phyloP scores from a whole-genome alignment of 768 basidiomycete genomes.

The Boletus sp. region DNA sequence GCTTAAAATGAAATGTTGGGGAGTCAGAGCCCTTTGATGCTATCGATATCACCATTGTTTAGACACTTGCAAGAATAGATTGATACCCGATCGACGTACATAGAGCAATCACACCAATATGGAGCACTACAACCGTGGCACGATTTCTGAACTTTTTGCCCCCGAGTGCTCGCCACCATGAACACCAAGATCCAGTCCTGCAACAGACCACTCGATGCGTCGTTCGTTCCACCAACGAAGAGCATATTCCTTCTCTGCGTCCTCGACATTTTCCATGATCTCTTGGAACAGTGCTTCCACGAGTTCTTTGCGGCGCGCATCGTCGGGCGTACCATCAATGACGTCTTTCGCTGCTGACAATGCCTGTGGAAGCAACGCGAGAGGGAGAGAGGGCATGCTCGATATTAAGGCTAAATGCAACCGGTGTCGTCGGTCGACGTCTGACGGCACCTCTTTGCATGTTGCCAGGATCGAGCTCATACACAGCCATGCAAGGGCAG shows the following conservation, averaged over 20 bases:
- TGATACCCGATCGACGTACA: background rate
- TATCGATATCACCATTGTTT: background rate
- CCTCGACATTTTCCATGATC: slow-evolving; percentile 62
- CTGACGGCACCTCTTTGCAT: slow-evolving; percentile 33
- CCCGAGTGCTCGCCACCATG: background rate
- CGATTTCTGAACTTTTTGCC: background rate
- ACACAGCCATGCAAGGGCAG: slow-evolving; percentile 66
- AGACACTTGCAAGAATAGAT: background rate
- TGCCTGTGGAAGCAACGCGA: slow-evolving; percentile 51
- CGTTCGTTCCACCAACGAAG: slow-evolving; percentile 75
- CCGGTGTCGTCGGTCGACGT: slow-evolving; percentile 42
- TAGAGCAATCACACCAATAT: too few species aligned
- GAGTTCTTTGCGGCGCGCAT: slow-evolving; percentile 42
- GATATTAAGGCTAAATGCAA: slow-evolving; percentile 67
- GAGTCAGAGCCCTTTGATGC: too few species aligned
- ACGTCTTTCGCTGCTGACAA: slow-evolving; percentile 47
- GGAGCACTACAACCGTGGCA: slow-evolving; percentile 12
- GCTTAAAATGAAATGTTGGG: background rate
- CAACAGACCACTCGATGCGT: slow-evolving; percentile 21
- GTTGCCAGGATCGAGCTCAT: slow-evolving; percentile 53
- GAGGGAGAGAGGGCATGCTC: slow-evolving; percentile 59
- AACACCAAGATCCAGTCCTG: background rate
- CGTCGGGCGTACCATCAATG: slow-evolving; percentile 32
- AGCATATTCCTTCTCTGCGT: slow-evolving; percentile 63
- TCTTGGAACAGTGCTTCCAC: slow-evolving; percentile 59